Base-by-base conservation (phyloP, 345 rosid species). In the Trapa incisa region DNA sequence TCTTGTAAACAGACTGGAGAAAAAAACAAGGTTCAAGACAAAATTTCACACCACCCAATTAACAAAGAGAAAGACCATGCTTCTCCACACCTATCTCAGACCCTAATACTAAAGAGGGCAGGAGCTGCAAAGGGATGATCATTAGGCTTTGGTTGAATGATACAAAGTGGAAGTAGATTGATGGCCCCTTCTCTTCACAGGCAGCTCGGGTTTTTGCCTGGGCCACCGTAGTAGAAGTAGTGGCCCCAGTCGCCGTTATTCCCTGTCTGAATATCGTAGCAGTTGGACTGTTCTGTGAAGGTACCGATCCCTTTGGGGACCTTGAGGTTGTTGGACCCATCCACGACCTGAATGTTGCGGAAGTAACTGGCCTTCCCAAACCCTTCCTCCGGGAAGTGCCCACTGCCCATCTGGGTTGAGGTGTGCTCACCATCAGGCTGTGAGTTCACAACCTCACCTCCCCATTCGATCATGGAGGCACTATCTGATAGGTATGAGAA, bases 401-500 rank as follows among this genome's bases (percentile, higher is more conserved):
- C 99, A 65, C 99, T 91, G 0, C 99, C 99, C 97, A 91, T 94
- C 74, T 94, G 99, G 33, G 99, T 94, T 37, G 89, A 80, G 65
- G 96, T 94, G 80, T 94, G 97, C 11, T 77, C 81, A 7, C 96
- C 99, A 43, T 83, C 88, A 8, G 96, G 79, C 42, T 87, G 87
- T 12, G 97, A 87, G 78, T 94, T 91, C 75, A 94, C 99, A 0
- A 89, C 97, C 78, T 94, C 97, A 47, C 97, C 97, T 80, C 99
- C 99, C 97, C 96, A 89, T 69, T 94, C 99, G 5, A 94, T 87
- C 99, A 89, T 94, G 4, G 96, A 87, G 65, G 97, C 97, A 48
- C 95, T 86, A 58, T 91, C 92, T 0, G 95, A 87, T 29, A 94
- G 73, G 87, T 91, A 91, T 2, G 97, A 91, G 87, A 94, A 94